Percentiles rank a stretch among this genome's conserved stretches.
Evolutionary conservation across 2,329 filamentous ascomycete genomes (phyloP).

Genomic region (Alternaria conjuncta): DNA sequence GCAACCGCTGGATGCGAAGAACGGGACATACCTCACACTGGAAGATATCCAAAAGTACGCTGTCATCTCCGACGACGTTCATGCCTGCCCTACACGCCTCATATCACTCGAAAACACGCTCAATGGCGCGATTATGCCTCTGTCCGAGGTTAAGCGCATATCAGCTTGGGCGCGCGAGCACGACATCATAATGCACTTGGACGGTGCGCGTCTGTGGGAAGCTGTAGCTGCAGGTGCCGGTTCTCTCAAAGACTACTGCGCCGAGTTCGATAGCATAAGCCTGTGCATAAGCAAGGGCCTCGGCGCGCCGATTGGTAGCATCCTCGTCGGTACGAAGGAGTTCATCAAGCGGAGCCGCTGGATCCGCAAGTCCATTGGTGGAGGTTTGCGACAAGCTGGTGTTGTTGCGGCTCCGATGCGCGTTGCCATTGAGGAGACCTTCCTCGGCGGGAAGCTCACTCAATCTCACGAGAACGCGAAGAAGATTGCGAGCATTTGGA

Average conservation of each 20-base stretch:
- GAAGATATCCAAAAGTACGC: conserved; percentile 75
- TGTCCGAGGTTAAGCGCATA: conserved; percentile 73
- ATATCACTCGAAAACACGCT: conserved; percentile 89
- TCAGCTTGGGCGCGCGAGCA: conserved; percentile 68
- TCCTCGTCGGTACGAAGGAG: conserved; percentile 66
- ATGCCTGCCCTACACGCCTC: conserved; percentile 79
- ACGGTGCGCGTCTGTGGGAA: conserved; percentile 84
- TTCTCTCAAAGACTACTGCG: conserved; percentile 69
- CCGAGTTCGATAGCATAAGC: conserved; percentile 74
- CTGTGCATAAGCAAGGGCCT: conserved; percentile 85
- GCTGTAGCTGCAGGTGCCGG: conserved; percentile 75
- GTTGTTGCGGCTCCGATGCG: conserved; percentile 77
- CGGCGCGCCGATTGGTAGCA: conserved; percentile 79
- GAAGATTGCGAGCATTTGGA: conserved; percentile 71
- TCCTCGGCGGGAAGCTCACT: conserved; percentile 69
- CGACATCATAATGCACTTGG: conserved; percentile 74
- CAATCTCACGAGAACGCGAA: conserved; percentile 68
- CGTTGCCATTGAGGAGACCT: conserved; percentile 81
- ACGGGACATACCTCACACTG: conserved; percentile 75
- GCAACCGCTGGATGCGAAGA: conserved; percentile 69
- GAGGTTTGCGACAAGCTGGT: conserved; percentile 77
- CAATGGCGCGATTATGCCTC: conserved; percentile 77
- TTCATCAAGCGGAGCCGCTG: conserved; percentile 74
- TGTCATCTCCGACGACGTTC: conserved; percentile 72
- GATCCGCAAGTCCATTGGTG: conserved; percentile 81